These are phyloP conservation scores for Pseudocercospora macadamiae DNA, from an alignment of 2,329 filamentous ascomycete genomes.

Conservation along the genomic window DNA sequence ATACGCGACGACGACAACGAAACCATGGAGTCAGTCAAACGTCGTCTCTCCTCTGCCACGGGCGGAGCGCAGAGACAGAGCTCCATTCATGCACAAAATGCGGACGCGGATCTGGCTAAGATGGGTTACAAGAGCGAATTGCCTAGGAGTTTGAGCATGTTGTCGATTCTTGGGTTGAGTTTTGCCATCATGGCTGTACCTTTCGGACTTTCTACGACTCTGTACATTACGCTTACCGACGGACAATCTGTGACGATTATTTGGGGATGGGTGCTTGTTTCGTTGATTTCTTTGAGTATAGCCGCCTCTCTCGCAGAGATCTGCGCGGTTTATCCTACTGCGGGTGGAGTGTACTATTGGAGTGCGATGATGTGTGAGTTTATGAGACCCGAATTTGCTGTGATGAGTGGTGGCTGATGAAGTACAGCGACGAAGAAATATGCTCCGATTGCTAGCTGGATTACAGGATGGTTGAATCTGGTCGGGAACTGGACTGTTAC, in stretches of 20 bases:
- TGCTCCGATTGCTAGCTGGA: conserved; percentile 69
- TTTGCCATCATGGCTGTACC: conserved; percentile 77
- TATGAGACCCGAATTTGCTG: background rate
- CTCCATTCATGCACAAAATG: conserved; percentile 44
- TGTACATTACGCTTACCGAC: conserved; percentile 69
- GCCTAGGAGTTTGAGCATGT: conserved; percentile 68
- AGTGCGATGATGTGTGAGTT: conserved; percentile 64
- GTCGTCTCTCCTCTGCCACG: conserved; percentile 17
- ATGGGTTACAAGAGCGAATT: conserved; percentile 72
- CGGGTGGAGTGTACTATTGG: conserved; percentile 72
- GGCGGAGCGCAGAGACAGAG: conserved; percentile 5
- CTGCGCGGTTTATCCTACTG: conserved; percentile 69
- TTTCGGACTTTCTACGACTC: conserved; percentile 68
- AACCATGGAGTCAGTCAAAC: conserved; percentile 21
- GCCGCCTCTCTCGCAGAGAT: conserved; percentile 70
- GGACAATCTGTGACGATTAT: conserved; percentile 70
- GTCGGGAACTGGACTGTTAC: conserved; percentile 75
- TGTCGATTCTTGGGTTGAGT: conserved; percentile 69
- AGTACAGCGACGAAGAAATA: conserved; percentile 65
- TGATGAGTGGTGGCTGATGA: conserved; percentile 24
- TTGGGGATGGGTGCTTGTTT: conserved; percentile 71
- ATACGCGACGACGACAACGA: background rate
- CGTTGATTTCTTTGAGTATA: conserved; percentile 64
- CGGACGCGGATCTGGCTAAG: conserved; percentile 63
- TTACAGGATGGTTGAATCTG: conserved; percentile 71